Evolutionary conservation across 306 rosid genomes (phyloP).

Genomic region (Lathyrus tuberosus): DNA sequence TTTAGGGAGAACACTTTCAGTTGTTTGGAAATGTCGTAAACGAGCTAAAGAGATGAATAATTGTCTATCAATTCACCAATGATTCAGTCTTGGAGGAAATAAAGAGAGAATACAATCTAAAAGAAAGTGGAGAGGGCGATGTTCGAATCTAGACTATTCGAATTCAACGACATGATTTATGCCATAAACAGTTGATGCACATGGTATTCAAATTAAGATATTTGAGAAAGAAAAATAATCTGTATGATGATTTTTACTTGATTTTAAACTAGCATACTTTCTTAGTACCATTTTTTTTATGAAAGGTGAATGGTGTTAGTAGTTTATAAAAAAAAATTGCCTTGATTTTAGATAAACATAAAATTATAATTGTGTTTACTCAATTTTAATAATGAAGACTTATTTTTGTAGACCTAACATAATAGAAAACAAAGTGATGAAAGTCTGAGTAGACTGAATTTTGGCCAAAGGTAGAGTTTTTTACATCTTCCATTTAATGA

Average conservation of each 20-base stretch:
- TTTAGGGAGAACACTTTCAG: slow-evolving; percentile 74
- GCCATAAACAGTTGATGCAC: slow-evolving; percentile 8
- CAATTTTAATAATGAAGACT: too few relatives aligned
- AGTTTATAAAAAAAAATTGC: too few relatives aligned
- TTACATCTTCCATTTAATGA: too few relatives aligned
- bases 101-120: slow-evolving; percentile 73
- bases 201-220: neutral
- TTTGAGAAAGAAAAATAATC: slow-evolving; percentile 28
- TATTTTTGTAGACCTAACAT: too few relatives aligned
- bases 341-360: too few relatives aligned
- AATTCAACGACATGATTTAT: slow-evolving; percentile 8
- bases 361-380: too few relatives aligned
- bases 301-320: too few relatives aligned
- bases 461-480: too few relatives aligned
- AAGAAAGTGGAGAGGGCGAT: slow-evolving; percentile 48
- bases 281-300: too few relatives aligned
- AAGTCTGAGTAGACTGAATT: too few relatives aligned
- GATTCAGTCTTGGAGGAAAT: slow-evolving; percentile 78
- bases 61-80: slow-evolving; percentile 65
- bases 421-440: too few relatives aligned
- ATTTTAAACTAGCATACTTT: too few relatives aligned
- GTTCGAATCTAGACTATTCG: slow-evolving; percentile 41
- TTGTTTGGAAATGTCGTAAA: slow-evolving; percentile 79
- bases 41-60: slow-evolving; percentile 79
- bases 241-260: slow-evolving; percentile 8